Conservation (phyloP, 2,329 filamentous ascomycete species). For the Grosmannia clavigera region DNA sequence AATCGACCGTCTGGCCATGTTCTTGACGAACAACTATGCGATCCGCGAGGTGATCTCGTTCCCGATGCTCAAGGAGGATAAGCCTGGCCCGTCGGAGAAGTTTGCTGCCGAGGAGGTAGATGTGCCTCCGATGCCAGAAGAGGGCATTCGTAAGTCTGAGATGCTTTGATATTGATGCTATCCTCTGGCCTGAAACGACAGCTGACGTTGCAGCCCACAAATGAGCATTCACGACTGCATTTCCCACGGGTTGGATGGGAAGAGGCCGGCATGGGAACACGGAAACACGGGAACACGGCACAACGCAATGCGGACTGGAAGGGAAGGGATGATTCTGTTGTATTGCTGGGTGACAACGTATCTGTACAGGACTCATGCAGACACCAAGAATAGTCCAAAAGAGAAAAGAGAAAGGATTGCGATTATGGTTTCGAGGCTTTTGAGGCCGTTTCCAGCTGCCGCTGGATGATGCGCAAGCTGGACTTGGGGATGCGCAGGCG, state of each 20-base stretch:
- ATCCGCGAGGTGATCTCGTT: constrained; percentile 96
- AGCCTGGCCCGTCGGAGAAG: constrained; percentile 34
- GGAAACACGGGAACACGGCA: neutral
- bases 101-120: constrained; percentile 23
- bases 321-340: neutral
- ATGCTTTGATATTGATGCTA: neutral
- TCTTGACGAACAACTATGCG: constrained; percentile 81
- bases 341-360: neutral
- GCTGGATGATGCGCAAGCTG: constrained; percentile 47
- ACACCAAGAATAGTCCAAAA: neutral
- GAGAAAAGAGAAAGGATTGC: neutral
- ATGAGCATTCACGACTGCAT: neutral
- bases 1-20: constrained; percentile 54
- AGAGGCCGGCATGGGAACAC: neutral
- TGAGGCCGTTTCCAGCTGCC: constrained; percentile 21
- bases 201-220: neutral
- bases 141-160: constrained; percentile 21
- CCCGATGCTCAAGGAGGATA: constrained; percentile 93
- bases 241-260: neutral
- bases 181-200: neutral
- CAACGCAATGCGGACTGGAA: neutral
- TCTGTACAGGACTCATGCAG: neutral
- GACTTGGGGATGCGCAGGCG: constrained; percentile 61
- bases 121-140: constrained; percentile 21
- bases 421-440: neutral